Evolutionary conservation across 129 eudicot species (phyloP), one percentile per base, ranked within the genome.

Genomic region (Oenanthe sinensis): DNA sequence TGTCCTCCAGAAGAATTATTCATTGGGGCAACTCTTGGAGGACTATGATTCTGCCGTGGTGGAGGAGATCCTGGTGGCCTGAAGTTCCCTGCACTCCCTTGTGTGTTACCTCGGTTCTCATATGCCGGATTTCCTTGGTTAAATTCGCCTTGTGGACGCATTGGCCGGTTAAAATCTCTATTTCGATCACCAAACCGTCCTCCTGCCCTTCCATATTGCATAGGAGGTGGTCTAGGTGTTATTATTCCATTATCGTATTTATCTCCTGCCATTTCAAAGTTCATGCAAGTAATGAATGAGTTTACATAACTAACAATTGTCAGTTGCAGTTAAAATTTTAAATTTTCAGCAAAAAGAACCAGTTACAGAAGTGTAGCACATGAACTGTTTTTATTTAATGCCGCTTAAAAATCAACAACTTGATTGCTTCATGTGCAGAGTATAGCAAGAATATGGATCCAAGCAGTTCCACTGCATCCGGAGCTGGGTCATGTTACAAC

Each of bases 181-280:
- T 79, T 85, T 52, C 83, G 84, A 77, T 85, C 87, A 82, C 78
- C 81, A 73, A 75, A 87, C 81, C 88, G 83, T 49, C 90, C 85
- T 67, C 90, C 85, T 44, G 30, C 11, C 78, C 98, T 90, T 60
- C 89, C 89, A 82, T 85, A 87, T 74, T 88, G 91, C 20, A 84
- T 83, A 14, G 98, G 97, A 49, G 94, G 98, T 2, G 97, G 97
- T 86, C 97, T 83, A 5, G 86, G 97, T 73, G 85, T 88, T 54
- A 95, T 95, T 28, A 82, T 82, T 86, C 99, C 99, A 85, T 92
- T 90, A 5, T 82, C 82, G 72, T 95, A 95, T 88, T 95, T 95
- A 87, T 95, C 99, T 45, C 99, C 99, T 95, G 82, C 70, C 65
- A 81, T 68, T 73, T 47, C 26, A 17, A 76, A 54, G 54, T 28